Evolutionary conservation across 306 rosid species (phyloP).

Genomic region (Luffa acutangula): DNA sequence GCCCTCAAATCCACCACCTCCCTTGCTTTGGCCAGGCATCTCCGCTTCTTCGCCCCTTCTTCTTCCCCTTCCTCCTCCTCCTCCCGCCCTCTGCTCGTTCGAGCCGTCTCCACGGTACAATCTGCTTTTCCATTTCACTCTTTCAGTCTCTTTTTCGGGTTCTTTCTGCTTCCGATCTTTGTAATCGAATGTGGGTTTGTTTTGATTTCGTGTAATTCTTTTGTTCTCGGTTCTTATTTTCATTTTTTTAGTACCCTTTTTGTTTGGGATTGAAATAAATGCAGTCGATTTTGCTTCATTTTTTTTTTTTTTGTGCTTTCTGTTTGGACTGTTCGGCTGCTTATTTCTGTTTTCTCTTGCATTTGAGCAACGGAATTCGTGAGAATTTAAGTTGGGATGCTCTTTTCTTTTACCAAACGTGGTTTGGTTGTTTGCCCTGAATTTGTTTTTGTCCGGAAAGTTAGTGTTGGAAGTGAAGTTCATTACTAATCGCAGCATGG

Average conservation of each 20-base stretch:
- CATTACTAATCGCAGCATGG: background rate
- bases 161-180: background rate
- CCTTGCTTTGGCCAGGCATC: conserved; percentile 25
- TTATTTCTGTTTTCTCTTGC: no score
- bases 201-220: background rate
- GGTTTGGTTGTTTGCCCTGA: background rate
- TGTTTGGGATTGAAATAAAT: background rate
- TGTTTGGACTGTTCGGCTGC: background rate
- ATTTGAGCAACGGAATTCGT: background rate
- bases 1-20: conserved; percentile 48
- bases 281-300: background rate
- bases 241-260: background rate
- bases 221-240: background rate
- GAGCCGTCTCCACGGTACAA: conserved; percentile 69
- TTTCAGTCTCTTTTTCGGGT: background rate
- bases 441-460: background rate
- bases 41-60: conserved; percentile 26
- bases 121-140: background rate
- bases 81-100: conserved; percentile 27
- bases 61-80: conserved; percentile 33
- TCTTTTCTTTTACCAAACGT: background rate
- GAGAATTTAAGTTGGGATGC: background rate
- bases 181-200: background rate
- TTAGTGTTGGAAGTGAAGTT: background rate
- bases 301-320: background rate